Conservation (phyloP, 345 rosid genomes). For the Rhodamnia argentea region DNA sequence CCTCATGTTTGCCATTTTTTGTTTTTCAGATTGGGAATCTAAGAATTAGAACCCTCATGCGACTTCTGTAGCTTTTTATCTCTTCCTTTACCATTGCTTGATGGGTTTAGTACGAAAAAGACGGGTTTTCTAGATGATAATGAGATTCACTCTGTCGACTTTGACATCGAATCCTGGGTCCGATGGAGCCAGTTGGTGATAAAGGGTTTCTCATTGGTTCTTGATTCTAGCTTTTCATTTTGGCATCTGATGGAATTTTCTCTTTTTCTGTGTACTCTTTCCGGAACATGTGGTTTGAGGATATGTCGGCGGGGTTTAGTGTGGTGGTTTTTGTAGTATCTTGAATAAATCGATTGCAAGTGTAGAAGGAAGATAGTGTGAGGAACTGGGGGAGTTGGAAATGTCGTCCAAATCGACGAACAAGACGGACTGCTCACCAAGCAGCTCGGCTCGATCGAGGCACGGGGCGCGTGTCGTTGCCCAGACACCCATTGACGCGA, state of each 20-base stretch:
- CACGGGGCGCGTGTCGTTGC: conserved; percentile 34
- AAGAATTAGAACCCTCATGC: background rate
- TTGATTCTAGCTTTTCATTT: background rate
- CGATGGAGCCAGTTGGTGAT: background rate
- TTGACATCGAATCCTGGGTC: background rate
- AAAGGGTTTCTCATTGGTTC: background rate
- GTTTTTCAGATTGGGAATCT: background rate
- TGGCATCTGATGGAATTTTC: background rate
- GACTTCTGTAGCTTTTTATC: background rate
- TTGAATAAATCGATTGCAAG: background rate
- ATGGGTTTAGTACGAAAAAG: background rate
- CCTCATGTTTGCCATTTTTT: background rate
- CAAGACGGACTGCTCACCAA: conserved; percentile 31
- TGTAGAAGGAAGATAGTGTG: conserved; percentile 1
- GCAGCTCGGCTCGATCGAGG: conserved; percentile 44
- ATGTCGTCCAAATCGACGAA: conserved; percentile 51
- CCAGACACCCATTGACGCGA: conserved; percentile 71
- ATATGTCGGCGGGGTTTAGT: background rate
- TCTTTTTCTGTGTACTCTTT: background rate
- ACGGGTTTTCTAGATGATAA: background rate
- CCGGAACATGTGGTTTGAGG: background rate
- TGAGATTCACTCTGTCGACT: background rate
- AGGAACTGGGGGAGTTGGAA: conserved; percentile 5
- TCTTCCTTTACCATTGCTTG: background rate
- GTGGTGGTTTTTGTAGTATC: background rate